Evolutionary conservation across 2,329 filamentous ascomycete genomes (phyloP), one percentile per base, ranked within the genome.

Genomic region (Acrodontium crateriforme): DNA sequence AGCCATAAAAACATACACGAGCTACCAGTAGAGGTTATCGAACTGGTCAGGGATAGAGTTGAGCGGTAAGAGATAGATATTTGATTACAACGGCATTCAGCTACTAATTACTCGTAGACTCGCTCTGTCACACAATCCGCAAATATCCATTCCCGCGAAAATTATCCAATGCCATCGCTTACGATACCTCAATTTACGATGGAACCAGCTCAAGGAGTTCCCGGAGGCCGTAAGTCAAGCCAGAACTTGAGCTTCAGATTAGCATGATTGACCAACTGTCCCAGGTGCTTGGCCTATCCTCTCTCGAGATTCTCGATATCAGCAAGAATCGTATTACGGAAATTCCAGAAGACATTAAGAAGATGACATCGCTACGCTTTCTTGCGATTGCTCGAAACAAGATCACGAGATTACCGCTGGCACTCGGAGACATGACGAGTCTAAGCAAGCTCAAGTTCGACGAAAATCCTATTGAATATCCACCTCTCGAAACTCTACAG

Each of bases 221-320:
- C 74, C 74, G 24, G 63, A 65, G 44, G 65, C 66, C 39, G 73
- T 78, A 62, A 37, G 71, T 60, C 27, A 28, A 22, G 20, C 8
- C 13, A n/a, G 20, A 22, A 8, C 14, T 18, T 16, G 22, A 9
- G 9, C 13, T 16, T 14, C 10, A 25, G 10, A 18, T 13, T 16
- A 16, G 6, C 23, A n/a, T 14, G 11, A 10, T 45, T 53, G 35
- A 54, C 31, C 44, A 24, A 31, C 45, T n/a, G n/a, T n/a, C 27
- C 39, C 49, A 92, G 84, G 71, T 95, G 33, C 85, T 87, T 51
- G 75, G 84, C 53, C 67, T 95, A 36, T 76, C 72, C 28, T 79
- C 83, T 18, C 69, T 95, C 30, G 85, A 95, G 56, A 93, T 94
- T 34, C 69, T 95, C 36, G 87, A 95, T 56, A 67, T 95, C 30